Evolutionary conservation across 1,139 yeast genomes (phyloP).

Genomic region (Kurtzmaniella quercitrusa): DNA sequence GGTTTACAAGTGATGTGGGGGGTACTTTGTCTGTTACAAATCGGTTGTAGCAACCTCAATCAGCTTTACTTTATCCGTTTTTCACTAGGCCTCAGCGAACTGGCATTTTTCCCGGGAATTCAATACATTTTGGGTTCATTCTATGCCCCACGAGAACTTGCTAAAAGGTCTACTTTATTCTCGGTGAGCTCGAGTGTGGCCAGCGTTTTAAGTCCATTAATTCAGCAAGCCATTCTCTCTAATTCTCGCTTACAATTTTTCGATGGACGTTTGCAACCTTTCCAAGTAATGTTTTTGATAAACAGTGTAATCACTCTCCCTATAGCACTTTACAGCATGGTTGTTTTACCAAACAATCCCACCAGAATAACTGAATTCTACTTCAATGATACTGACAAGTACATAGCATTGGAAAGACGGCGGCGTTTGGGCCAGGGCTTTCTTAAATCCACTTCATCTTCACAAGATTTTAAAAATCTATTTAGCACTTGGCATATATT

Average conservation of each 20-base stretch:
- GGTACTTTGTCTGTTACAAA: conserved; percentile 8
- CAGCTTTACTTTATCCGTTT: conserved; percentile 9
- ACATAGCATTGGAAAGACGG: conserved; percentile 30
- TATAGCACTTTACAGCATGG: conserved; percentile 38
- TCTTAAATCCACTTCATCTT: not conserved
- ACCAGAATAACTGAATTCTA: conserved; percentile 37
- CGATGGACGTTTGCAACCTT: conserved; percentile 21
- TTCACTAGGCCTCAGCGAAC: conserved; percentile 10
- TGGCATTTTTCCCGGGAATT: conserved; percentile 9
- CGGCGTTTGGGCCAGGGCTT: conserved; percentile 18
- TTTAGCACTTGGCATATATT: conserved; percentile 48
- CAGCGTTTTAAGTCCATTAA: conserved; percentile 44
- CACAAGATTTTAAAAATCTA: conserved; percentile 15
- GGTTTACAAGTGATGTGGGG: conserved; percentile 9
- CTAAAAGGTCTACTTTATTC: conserved; percentile 15
- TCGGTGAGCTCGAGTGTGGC: conserved; percentile 35
- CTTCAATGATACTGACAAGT: conserved; percentile 25
- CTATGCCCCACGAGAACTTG: conserved; percentile 12
- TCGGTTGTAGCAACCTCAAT: conserved; percentile 4
- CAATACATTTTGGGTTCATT: conserved; percentile 15
- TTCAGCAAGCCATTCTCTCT: conserved; percentile 39
- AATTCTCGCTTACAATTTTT: conserved; percentile 2
- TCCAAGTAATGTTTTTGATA: conserved; percentile 52
- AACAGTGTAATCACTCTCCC: conserved; percentile 52
- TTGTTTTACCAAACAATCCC: conserved; percentile 42